Conservation (phyloP, 2,329 filamentous ascomycete species). For the Diaporthe citri region DNA sequence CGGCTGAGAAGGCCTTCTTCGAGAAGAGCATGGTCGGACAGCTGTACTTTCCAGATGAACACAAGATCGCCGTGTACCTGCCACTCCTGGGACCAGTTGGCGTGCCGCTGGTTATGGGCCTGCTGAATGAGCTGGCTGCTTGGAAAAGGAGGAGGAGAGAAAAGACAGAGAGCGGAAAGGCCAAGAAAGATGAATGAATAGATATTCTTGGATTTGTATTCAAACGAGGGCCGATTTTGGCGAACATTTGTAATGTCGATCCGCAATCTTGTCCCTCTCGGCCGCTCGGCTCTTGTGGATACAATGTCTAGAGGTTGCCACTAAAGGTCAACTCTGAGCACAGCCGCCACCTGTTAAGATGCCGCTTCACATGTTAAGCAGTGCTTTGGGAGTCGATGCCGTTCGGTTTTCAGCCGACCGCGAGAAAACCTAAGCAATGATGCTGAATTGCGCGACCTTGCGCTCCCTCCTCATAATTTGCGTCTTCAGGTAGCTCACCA, state of each 20-base stretch:
- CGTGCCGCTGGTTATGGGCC: slow-evolving; percentile 87
- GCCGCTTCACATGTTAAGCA: background rate
- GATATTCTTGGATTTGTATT: background rate
- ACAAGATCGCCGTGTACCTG: slow-evolving; percentile 96
- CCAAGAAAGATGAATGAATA: slow-evolving; percentile 48
- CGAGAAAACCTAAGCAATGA: background rate
- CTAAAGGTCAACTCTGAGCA: background rate
- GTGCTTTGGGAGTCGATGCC: background rate
- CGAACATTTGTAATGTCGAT: background rate
- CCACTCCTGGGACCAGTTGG: slow-evolving; percentile 91
- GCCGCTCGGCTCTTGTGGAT: background rate
- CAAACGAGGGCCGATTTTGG: background rate
- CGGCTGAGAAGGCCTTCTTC: slow-evolving; percentile 95
- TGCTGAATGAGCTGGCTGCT: slow-evolving; percentile 83
- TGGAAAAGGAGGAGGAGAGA: slow-evolving; percentile 64
- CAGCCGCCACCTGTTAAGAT: background rate
- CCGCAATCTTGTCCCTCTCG: background rate
- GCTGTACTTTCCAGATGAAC: slow-evolving; percentile 98
- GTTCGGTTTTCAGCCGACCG: background rate
- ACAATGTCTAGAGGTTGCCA: background rate
- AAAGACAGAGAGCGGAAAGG: slow-evolving; percentile 50
- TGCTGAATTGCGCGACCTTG: background rate
- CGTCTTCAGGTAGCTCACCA: background rate
- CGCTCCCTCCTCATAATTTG: too few species aligned
- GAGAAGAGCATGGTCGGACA: slow-evolving; percentile 99